Evolutionary conservation across 331 rosid genomes (phyloP), one percentile per base, ranked within the genome.

Genomic region (Rhamnella rubrinervis): DNA sequence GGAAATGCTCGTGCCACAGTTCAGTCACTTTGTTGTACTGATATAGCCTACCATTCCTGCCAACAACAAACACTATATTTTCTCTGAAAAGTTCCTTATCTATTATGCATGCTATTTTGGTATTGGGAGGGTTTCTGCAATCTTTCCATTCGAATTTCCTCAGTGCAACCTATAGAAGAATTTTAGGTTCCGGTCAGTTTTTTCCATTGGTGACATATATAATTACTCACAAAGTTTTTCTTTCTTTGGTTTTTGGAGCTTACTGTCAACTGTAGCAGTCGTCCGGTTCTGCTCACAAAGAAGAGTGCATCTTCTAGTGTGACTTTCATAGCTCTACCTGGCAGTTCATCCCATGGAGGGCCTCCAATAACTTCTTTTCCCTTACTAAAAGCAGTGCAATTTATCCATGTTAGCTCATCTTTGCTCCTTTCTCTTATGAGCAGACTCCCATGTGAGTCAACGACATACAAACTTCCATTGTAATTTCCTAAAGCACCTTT

Each of bases 81-180:
- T 88, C 98, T 76, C 98, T 84, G 71, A 88, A 88, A 50, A 87
- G 68, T 73, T 84, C 98, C 25, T 93, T 92, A 68, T 93, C 98
- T 56, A 93, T 70, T 66, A 90, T 82, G 57, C 82, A 66, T 9
- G 92, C 97, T 66, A 90, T 74, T 73, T 81, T 84, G 13, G 87
- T 81, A 63, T 84, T 76, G 44, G 80, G 81, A 71, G 98, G 98
- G 70, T 75, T 84, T 77, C 53, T 72, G 80, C 98, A 93, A 58
- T 90, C 96, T 79, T 90, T 90, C 98, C 98, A 93, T 82, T 82
- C 84, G 67, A 88, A 86, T 68, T 88, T 93, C 87, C 96, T 87
- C 89, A 78, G 70, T 40, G 83, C 87, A 72, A 93, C 98, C 98
- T 93, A 83, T 10, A 72, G 71, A 74, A 65, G 61, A 56, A 72